Conservation (phyloP, 345 rosid genomes). For the Pugionium dolabratum region DNA sequence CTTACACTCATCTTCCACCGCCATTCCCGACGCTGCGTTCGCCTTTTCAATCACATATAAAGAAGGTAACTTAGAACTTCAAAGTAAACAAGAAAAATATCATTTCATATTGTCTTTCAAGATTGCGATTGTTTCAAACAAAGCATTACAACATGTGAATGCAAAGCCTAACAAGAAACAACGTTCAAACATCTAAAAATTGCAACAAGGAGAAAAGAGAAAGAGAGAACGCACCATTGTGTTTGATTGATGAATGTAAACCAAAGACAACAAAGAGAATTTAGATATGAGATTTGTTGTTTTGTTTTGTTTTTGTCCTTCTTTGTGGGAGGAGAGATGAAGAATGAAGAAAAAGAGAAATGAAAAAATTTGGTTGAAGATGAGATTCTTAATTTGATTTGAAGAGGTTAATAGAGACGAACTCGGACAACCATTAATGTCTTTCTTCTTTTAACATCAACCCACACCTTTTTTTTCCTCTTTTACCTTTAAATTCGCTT, state of each 20-base stretch:
- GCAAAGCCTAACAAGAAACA: neutral
- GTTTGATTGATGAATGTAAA: slow-evolving; percentile 28
- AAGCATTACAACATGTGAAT: neutral
- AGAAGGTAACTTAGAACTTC: neutral
- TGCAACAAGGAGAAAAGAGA: neutral
- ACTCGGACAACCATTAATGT: slow-evolving; percentile 42
- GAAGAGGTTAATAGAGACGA: slow-evolving; percentile 43
- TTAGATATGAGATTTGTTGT: slow-evolving; percentile 3
- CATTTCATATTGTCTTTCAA: neutral
- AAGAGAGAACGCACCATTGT: slow-evolving; percentile 37
- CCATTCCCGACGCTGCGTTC: slow-evolving; percentile 95
- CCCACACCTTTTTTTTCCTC: neutral
- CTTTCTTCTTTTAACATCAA: neutral
- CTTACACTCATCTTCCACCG: slow-evolving; percentile 88
- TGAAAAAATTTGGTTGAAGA: slow-evolving; percentile 26
- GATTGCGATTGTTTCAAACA: neutral
- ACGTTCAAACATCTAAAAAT: slow-evolving; percentile 11
- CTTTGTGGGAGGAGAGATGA: slow-evolving; percentile 40
- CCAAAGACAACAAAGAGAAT: slow-evolving; percentile 23
- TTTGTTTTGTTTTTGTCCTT: neutral
- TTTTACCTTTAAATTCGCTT: slow-evolving; percentile 30
- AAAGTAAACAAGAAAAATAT: too few species aligned
- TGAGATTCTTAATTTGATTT: slow-evolving; percentile 55
- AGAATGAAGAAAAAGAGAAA: slow-evolving; percentile 42
- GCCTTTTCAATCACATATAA: slow-evolving; percentile 46